Conservation (phyloP, 73 alveolate genomes). For the Paramecium tetraurelia region DNA sequence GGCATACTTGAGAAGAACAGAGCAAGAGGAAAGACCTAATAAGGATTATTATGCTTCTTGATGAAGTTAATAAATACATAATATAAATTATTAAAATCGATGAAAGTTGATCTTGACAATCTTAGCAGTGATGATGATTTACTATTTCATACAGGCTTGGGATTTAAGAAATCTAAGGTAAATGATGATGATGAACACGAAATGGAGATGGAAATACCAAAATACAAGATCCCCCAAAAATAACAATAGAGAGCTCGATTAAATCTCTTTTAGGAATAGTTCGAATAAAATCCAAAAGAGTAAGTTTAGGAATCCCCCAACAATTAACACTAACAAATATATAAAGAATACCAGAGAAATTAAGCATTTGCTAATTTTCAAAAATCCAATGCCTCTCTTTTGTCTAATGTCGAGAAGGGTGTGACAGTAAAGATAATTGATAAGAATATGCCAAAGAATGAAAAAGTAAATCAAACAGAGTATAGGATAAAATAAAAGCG, state of each 20-base stretch:
- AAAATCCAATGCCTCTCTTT: neutral
- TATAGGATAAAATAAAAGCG: neutral
- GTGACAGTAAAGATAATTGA: neutral
- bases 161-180: neutral
- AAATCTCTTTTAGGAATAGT: neutral
- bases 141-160: neutral
- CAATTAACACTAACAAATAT: neutral
- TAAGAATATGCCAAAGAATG: neutral
- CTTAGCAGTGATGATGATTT: neutral
- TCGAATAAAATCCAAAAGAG: neutral
- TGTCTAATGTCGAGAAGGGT: neutral
- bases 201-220: neutral
- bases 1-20: neutral
- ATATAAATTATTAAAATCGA: neutral
- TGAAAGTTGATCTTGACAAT: neutral
- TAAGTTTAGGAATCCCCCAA: neutral
- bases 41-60: constrained; percentile 15
- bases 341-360: neutral
- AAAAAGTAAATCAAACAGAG: neutral
- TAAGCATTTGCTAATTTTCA: neutral
- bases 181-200: neutral
- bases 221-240: neutral
- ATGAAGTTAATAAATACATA: neutral
- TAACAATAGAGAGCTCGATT: neutral
- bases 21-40: neutral